Evolutionary conservation across 2,329 filamentous ascomycete genomes (phyloP), one percentile per base, ranked within the genome.

Genomic region (Scedosporium apiospermum): DNA sequence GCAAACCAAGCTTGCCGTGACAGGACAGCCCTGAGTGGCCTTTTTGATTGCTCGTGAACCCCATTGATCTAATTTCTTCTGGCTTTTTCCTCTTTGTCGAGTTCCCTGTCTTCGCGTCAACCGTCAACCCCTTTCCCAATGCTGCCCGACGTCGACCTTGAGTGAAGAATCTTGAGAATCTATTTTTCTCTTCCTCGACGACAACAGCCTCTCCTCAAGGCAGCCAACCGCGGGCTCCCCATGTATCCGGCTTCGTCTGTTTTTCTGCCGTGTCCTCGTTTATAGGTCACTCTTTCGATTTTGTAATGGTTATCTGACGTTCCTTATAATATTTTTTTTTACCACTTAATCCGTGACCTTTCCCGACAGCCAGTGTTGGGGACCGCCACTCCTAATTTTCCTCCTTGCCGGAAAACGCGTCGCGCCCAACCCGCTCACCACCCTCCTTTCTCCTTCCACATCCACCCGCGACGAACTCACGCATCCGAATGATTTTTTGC

Each of bases 321-420:
- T 55, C 51, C 23, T 55, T 55, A 55, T 55, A 55, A 5, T 27
- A 5, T 27, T 14, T n/a, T 59, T 59, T 59, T 26, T 62, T 26
- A 16, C 60, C 60, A 59, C 44, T 61, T 41, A 51, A 61, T 61
- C 59, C 59, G 42, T 53, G 44, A 18, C 30, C 34, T 61, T 51
- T 61, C 59, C 44, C 44, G 57, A 12, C 44, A 23, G 51, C 23
- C 51, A 55, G 51, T 23, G 12, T 23, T 27, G 23, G 27, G n/a
- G n/a, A 34, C 18, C 59, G 26, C 42, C 59, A 53, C 59, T 61
- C 21, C 38, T 44, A 61, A 51, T 51, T 53, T 26, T 62, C 49
- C 60, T 44, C 60, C 57, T 62, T 62, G 51, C 60, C 60, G 60
- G 60, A 62, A 57, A 58, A 62, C 60, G 60, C 60, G 60, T 62